Conservation (phyloP, 345 rosid genomes). For the Salix koriyanagi region DNA sequence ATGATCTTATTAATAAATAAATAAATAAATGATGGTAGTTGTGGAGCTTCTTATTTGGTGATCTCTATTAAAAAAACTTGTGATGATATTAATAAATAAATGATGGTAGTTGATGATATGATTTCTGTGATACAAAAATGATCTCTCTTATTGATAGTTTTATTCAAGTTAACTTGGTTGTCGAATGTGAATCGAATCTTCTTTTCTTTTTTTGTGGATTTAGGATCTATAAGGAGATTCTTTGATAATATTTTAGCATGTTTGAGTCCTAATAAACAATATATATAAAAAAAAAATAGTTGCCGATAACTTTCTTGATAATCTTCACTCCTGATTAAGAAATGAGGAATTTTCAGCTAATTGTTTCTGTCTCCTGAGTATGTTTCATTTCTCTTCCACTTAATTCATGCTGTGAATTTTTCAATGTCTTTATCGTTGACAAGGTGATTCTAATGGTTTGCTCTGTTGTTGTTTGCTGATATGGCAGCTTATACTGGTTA, state of each 20-base stretch:
- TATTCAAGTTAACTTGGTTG: neutral
- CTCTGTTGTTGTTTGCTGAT: conserved; percentile 22
- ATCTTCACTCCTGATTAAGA: neutral
- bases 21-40: neutral
- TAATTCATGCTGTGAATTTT: neutral
- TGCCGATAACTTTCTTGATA: conserved; percentile 12
- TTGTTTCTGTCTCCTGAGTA: conserved; percentile 12
- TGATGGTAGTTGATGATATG: neutral
- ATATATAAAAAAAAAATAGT: neutral
- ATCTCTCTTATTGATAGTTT: neutral
- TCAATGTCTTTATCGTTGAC: neutral
- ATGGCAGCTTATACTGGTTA: conserved; percentile 21
- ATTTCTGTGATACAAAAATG: neutral
- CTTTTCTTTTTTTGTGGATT: neutral
- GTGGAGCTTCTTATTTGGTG: neutral
- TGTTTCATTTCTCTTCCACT: neutral
- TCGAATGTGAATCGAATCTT: neutral
- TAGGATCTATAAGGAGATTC: neutral
- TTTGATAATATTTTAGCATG: conserved; percentile 7
- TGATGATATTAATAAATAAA: neutral
- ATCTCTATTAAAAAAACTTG: neutral
- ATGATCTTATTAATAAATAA: neutral
- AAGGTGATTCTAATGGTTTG: conserved; percentile 9
- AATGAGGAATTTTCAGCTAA: conserved; percentile 12
- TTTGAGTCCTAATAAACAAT: neutral